phyloP scores from a whole-genome alignment of 2,329 filamentous ascomycete species.

The Lecanicillium sp. region DNA sequence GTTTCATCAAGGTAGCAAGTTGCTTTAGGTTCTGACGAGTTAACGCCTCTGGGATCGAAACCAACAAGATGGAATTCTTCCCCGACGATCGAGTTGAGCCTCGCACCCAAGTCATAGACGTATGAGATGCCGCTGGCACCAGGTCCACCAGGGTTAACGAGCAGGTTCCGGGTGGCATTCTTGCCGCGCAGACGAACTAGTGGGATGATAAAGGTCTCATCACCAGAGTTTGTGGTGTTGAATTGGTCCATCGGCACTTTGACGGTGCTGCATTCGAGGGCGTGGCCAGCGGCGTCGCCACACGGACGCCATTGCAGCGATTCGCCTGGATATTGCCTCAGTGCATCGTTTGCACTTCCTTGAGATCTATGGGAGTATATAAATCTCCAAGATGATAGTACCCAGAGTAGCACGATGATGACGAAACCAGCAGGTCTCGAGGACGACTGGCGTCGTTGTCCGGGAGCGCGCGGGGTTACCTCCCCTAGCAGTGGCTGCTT shows the following conservation, averaged over 20 bases:
- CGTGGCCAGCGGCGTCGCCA: conserved; percentile 29
- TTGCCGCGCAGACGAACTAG: conserved; percentile 38
- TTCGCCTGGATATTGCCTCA: conserved; percentile 27
- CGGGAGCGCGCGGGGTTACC: neutral
- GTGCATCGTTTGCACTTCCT: neutral
- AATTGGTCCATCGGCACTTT: conserved; percentile 44
- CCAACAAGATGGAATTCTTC: conserved; percentile 40
- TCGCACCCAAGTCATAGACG: conserved; percentile 29
- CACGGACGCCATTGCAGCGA: conserved; percentile 34
- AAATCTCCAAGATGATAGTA: neutral
- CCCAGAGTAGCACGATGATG: neutral
- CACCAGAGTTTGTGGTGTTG: conserved; percentile 23
- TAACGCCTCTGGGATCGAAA: conserved; percentile 44
- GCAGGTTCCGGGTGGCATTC: conserved; percentile 36
- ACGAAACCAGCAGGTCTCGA: neutral
- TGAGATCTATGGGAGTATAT: neutral
- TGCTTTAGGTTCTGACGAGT: conserved; percentile 24
- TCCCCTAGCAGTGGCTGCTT: neutral
- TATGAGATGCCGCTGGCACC: conserved; percentile 37
- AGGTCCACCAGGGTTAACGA: conserved; percentile 44
- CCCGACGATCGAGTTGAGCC: conserved; percentile 31
- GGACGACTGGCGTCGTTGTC: neutral
- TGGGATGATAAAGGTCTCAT: conserved; percentile 38
- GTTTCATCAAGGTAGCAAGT: conserved; percentile 34
- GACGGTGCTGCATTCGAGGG: conserved; percentile 38